Percentiles rank a stretch among this genome's conserved stretches.
Evolutionary conservation across 371 early-diverging fungal species (phyloP).

Genomic region (Mucor indicus): DNA sequence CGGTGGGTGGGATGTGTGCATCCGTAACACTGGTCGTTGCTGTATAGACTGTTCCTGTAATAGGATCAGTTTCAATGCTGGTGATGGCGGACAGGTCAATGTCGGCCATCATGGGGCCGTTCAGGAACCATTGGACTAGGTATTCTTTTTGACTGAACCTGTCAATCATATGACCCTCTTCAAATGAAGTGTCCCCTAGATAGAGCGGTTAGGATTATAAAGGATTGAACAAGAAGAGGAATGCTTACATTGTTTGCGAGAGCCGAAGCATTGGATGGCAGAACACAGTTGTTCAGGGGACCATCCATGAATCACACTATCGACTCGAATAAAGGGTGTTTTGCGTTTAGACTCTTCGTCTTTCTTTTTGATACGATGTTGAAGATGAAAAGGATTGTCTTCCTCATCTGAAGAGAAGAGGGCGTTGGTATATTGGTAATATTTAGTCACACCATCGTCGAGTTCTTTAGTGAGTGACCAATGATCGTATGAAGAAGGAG

Average conservation of each 20-base stretch:
- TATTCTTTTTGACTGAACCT: conserved; percentile 58
- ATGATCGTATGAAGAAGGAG: conserved; percentile 21
- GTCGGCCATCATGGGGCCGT: conserved; percentile 8
- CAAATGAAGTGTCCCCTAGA: conserved; percentile 57
- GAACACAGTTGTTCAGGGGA: conserved; percentile 55
- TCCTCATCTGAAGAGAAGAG: conserved; percentile 5
- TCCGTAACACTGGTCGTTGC: conserved; percentile 59
- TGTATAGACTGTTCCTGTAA: conserved; percentile 50
- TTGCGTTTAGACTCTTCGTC: too few relatives aligned
- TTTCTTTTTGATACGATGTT: too few relatives aligned
- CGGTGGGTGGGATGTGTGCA: conserved; percentile 43
- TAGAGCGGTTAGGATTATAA: too few relatives aligned
- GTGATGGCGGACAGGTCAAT: conserved; percentile 49
- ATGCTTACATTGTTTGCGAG: conserved; percentile 41
- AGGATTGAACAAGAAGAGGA: conserved; percentile 5
- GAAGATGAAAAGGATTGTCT: not conserved
- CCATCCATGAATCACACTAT: conserved; percentile 50
- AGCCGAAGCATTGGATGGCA: conserved; percentile 38
- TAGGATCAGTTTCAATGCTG: conserved; percentile 55
- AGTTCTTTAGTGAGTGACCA: conserved; percentile 26
- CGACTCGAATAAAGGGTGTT: conserved; percentile 52
- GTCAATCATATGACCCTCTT: conserved; percentile 45
- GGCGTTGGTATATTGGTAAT: conserved; percentile 6
- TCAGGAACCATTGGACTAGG: conserved; percentile 39
- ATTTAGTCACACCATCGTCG: conserved; percentile 4